Conservation (phyloP, 108 stramenopile species). For the Fragilariopsis cylindrus region DNA sequence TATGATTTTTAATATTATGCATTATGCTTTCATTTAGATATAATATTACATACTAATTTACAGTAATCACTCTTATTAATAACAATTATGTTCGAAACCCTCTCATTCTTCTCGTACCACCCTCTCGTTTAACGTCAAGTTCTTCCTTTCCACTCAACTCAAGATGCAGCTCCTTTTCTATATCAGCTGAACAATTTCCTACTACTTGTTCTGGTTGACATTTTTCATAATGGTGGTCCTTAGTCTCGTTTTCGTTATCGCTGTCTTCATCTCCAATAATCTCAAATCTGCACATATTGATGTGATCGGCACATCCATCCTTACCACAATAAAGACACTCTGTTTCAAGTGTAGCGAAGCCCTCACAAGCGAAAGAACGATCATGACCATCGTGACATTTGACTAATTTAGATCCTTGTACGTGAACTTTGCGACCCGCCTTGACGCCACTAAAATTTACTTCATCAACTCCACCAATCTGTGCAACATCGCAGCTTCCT, state of each 20-base stretch:
- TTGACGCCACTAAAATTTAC: not conserved
- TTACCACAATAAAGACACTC: constrained; percentile 7
- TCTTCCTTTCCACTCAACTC: constrained; percentile 7
- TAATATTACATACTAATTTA: too few relatives aligned
- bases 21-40: too few relatives aligned
- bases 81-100: not conserved
- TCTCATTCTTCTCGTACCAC: not conserved
- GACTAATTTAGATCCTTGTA: not conserved
- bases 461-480: not conserved
- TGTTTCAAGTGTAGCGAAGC: not conserved
- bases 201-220: not conserved
- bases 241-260: not conserved
- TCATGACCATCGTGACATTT: constrained; percentile 1
- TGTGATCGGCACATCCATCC: not conserved
- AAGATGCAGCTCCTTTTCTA: not conserved
- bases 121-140: not conserved
- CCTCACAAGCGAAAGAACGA: not conserved
- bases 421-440: constrained; percentile 1
- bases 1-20: too few relatives aligned
- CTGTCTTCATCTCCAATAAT: not conserved
- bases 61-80: too few relatives aligned
- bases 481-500: not conserved
- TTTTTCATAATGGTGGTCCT: not conserved
- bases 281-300: constrained; percentile 1
- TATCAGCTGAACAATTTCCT: not conserved